Conservation (phyloP, 768 basidiomycete genomes). For the Kwoniella mangroviensis region DNA sequence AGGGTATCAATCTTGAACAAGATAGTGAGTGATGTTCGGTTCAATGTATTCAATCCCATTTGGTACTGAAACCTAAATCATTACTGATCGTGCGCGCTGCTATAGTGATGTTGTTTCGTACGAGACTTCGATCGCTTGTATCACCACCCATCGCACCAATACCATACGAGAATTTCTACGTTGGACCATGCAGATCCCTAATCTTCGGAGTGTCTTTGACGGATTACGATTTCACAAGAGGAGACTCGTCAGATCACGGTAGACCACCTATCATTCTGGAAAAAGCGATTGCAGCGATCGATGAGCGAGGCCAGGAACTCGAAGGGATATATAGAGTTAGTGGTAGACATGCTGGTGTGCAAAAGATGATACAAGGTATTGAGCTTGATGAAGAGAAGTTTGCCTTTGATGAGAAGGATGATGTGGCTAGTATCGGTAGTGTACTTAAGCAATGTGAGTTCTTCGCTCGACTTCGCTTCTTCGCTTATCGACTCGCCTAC, state of each 20-base stretch:
- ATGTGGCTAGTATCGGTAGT: conserved; percentile 80
- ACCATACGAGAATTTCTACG: conserved; percentile 59
- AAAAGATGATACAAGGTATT: conserved; percentile 80
- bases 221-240: conserved; percentile 84
- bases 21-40: conserved; percentile 65
- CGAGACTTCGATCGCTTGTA: conserved; percentile 26
- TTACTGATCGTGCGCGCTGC: background rate
- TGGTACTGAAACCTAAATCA: background rate
- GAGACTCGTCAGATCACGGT: conserved; percentile 68
- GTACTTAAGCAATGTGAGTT: conserved; percentile 67
- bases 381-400: conserved; percentile 81
- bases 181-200: conserved; percentile 84
- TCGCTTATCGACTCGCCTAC: background rate
- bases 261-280: conserved; percentile 72
- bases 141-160: conserved; percentile 37
- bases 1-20: conserved; percentile 71
- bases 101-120: conserved; percentile 42
- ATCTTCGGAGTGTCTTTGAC: conserved; percentile 87
- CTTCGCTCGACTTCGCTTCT: background rate
- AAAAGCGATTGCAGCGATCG: conserved; percentile 81
- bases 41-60: no score
- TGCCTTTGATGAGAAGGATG: conserved; percentile 73
- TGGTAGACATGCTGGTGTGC: conserved; percentile 74
- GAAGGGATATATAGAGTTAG: conserved; percentile 57
- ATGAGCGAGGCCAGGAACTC: conserved; percentile 65